Percentiles rank a stretch among this genome's conserved stretches.
These are phyloP conservation scores for Giardia muris DNA, from an alignment of 208 protist genomes.

Conservation along the genomic window DNA sequence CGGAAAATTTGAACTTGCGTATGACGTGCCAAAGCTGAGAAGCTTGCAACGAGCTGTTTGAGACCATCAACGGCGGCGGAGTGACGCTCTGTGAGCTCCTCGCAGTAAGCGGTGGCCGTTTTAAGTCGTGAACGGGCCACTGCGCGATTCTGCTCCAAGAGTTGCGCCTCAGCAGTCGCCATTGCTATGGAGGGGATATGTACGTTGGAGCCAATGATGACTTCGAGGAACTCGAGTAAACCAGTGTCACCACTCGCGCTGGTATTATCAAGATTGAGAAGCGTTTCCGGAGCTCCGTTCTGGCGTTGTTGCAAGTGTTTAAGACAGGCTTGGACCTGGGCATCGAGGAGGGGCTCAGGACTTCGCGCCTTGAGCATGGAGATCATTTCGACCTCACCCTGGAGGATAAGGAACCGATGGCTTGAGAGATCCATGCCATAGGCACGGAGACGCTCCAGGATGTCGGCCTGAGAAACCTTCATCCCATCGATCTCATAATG, in stretches of 20 bases:
- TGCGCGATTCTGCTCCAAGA: background rate
- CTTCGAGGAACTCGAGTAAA: constrained; percentile 99
- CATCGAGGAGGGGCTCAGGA: constrained; percentile 44
- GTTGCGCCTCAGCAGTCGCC: background rate
- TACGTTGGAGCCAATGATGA: constrained; percentile 84
- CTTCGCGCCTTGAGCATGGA: constrained; percentile 89
- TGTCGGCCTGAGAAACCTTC: constrained; percentile 45
- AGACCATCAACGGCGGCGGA: background rate
- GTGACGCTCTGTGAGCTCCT: background rate
- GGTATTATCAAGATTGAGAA: background rate
- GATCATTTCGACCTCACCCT: constrained; percentile 98
- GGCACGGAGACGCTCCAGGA: constrained; percentile 62
- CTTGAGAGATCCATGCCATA: constrained; percentile 95
- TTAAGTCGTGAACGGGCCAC: background rate
- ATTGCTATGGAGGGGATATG: constrained; percentile 68
- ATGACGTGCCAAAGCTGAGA: background rate
- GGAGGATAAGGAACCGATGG: constrained; percentile 99
- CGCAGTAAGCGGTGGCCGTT: background rate
- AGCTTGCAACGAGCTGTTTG: background rate
- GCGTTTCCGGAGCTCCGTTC: background rate
- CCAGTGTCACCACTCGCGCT: constrained; percentile 55
- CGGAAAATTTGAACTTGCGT: background rate
- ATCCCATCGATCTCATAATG: constrained; percentile 27
- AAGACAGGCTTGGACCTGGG: background rate
- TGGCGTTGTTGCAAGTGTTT: background rate